phyloP scores from a whole-genome alignment of 768 basidiomycete species.

The Trametes gibbosa region DNA sequence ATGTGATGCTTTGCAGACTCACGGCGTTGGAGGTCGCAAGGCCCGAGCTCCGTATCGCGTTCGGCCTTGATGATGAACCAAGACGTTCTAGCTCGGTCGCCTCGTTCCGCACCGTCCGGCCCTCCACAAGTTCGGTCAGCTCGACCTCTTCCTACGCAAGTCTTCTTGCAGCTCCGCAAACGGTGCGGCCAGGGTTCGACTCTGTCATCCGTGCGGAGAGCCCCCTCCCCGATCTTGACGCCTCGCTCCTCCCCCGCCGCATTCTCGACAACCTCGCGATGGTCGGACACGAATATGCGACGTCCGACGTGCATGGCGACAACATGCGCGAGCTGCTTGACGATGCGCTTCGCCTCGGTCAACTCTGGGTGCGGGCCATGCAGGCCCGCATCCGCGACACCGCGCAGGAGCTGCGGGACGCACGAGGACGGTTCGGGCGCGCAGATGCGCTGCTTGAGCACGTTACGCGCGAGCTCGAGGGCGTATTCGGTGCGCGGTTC shows the following conservation, averaged over 20 bases:
- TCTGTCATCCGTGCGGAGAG: conserved; percentile 1
- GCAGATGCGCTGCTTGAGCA: conserved; percentile 44
- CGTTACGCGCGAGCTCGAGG: conserved; percentile 43
- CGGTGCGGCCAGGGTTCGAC: neutral
- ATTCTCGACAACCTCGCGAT: conserved; percentile 54
- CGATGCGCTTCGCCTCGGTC: conserved; percentile 46
- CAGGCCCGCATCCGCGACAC: conserved; percentile 53
- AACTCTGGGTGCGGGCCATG: conserved; percentile 48
- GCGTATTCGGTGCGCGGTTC: conserved; percentile 36
- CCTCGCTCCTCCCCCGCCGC: conserved; percentile 36
- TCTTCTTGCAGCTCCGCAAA: neutral
- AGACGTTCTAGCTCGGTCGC: conserved; percentile 51
- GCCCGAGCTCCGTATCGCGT: conserved; percentile 62
- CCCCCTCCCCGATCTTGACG: conserved; percentile 40
- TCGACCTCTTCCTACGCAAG: conserved; percentile 18
- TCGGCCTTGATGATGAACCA: conserved; percentile 48
- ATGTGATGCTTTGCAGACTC: conserved; percentile 37
- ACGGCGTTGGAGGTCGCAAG: conserved; percentile 68
- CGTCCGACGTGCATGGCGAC: conserved; percentile 33
- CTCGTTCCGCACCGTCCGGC: conserved; percentile 47
- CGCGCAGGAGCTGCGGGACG: conserved; percentile 44
- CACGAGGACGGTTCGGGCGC: conserved; percentile 44
- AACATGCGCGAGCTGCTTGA: conserved; percentile 45
- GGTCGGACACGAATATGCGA: conserved; percentile 38
- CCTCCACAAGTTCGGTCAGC: conserved; percentile 44